Percentiles rank a stretch among this genome's conserved stretches.
Conservation (phyloP, 2,329 filamentous ascomycete genomes). For the Diaporthe eres region DNA sequence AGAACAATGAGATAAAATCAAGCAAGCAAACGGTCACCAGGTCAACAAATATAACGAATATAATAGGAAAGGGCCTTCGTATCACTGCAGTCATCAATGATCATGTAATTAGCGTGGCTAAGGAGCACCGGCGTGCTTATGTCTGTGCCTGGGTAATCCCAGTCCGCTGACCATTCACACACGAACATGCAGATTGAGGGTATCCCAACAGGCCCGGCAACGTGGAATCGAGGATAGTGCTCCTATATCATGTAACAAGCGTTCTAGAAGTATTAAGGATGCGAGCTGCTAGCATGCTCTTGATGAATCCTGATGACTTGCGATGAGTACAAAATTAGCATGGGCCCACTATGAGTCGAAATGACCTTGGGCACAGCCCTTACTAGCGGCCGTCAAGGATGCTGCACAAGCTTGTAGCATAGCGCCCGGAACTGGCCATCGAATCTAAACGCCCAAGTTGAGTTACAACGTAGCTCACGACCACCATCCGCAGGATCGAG, state of each 20-base stretch:
- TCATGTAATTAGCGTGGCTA: background rate
- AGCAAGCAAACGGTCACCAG: background rate
- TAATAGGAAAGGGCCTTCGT: background rate
- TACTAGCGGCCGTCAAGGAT: background rate
- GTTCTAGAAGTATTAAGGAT: background rate
- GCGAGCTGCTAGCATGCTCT: background rate
- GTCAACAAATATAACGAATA: background rate
- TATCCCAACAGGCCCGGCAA: background rate
- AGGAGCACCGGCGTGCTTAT: background rate
- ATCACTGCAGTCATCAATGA: background rate
- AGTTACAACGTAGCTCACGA: background rate
- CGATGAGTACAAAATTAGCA: background rate
- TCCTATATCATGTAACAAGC: background rate
- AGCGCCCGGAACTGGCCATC: background rate
- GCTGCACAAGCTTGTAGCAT: background rate
- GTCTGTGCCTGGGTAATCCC: too few relatives aligned
- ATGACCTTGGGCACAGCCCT: conserved; percentile 7
- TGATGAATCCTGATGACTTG: background rate
- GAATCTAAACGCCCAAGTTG: background rate
- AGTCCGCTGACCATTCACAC: too few relatives aligned
- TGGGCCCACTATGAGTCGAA: conserved; percentile 40
- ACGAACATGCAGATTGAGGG: background rate
- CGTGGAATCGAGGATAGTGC: background rate
- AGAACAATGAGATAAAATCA: background rate
- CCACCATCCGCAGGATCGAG: background rate